Evolutionary conservation across 441 rosid genomes (phyloP).

Genomic region (Eugenia klotzschiana): DNA sequence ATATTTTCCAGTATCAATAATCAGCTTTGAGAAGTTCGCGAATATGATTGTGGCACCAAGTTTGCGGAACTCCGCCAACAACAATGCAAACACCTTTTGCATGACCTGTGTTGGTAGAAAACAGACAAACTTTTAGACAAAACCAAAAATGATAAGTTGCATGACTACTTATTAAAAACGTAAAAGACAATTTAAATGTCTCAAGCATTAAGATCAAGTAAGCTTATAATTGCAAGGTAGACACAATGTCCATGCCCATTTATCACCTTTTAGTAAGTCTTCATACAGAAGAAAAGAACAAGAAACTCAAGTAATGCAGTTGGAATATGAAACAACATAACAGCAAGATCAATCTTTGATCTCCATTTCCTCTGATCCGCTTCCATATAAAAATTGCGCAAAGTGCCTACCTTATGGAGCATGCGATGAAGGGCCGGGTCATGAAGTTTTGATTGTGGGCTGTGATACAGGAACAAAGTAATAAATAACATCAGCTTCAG

Average conservation of each 20-base stretch:
- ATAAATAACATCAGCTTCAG: slow-evolving; percentile 11
- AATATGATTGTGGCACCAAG: slow-evolving; percentile 83
- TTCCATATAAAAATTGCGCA: neutral
- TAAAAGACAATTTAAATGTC: neutral
- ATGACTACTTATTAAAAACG: neutral
- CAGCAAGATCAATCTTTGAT: neutral
- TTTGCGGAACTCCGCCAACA: slow-evolving; percentile 85
- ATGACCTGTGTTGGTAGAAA: slow-evolving; percentile 46
- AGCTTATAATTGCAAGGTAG: neutral
- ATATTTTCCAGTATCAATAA: slow-evolving; percentile 78
- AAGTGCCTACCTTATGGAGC: slow-evolving; percentile 68
- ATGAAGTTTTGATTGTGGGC: slow-evolving; percentile 92
- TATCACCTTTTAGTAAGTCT: neutral
- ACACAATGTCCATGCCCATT: neutral
- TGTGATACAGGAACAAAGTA: slow-evolving; percentile 15
- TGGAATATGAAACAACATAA: neutral
- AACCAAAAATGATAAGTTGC: neutral
- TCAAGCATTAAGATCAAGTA: neutral
- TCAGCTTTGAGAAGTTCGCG: slow-evolving; percentile 82
- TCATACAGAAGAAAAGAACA: neutral
- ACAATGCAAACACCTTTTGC: slow-evolving; percentile 93
- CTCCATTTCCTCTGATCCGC: neutral
- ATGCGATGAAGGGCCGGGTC: slow-evolving; percentile 91
- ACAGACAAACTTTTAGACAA: neutral
- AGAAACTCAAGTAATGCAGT: neutral